These are phyloP conservation scores for Pseudogymnoascus sp. DNA, from an alignment of 2,329 filamentous ascomycete genomes.

Conservation along the genomic window DNA sequence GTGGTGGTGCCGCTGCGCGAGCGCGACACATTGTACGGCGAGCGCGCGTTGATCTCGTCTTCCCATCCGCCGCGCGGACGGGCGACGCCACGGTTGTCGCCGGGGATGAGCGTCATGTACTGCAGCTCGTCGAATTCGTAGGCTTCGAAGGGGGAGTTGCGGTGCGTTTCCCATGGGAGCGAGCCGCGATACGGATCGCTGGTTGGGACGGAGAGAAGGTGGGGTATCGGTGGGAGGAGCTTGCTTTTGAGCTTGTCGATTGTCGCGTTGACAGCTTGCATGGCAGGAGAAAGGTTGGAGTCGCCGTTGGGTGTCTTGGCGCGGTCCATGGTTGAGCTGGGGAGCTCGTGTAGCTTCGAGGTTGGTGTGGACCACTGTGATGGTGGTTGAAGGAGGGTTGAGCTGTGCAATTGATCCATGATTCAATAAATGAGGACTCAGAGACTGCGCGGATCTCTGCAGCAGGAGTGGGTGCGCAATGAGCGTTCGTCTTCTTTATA, in stretches of 20 bases:
- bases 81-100: neutral
- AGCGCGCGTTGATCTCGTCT: constrained; percentile 19
- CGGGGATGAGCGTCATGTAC: constrained; percentile 10
- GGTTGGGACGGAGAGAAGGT: constrained; percentile 23
- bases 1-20: constrained; percentile 24
- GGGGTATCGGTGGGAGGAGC: constrained; percentile 19
- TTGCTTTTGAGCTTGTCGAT: neutral
- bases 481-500: neutral
- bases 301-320: constrained; percentile 1
- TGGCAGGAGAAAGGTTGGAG: neutral
- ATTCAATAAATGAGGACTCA: neutral
- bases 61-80: constrained; percentile 17
- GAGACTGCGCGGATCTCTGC: neutral
- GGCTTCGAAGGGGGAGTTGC: constrained; percentile 23
- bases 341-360: neutral
- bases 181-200: constrained; percentile 18
- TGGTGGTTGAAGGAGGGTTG: neutral
- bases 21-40: constrained; percentile 18
- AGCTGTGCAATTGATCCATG: constrained; percentile 5
- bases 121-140: constrained; percentile 3
- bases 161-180: constrained; percentile 22
- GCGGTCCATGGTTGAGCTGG: neutral
- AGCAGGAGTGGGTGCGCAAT: neutral
- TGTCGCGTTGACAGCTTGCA: neutral
- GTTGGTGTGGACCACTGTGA: neutral